Conservation (phyloP, 169 alveolate genomes). For the Plasmodium inui region DNA sequence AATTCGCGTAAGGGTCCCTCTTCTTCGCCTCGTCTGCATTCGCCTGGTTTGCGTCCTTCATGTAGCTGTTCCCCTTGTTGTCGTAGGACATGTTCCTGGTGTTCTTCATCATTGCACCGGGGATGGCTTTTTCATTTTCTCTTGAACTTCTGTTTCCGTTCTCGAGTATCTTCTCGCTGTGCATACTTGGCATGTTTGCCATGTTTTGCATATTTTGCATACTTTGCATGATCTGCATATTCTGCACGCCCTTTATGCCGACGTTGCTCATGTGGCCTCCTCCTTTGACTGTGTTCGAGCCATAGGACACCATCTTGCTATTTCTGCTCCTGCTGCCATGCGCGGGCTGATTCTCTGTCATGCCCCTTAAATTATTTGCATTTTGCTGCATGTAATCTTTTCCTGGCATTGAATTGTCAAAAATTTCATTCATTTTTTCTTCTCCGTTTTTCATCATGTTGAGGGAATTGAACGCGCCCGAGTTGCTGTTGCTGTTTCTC, state of each 20-base stretch:
- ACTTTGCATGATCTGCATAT: not conserved
- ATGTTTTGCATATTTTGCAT: not conserved
- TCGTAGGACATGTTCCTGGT: slow-evolving; percentile 43
- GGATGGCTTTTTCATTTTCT: slow-evolving; percentile 39
- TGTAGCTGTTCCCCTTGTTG: slow-evolving; percentile 28
- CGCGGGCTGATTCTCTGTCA: not conserved
- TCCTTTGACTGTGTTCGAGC: not conserved
- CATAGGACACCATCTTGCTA: not conserved
- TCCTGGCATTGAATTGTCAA: not conserved
- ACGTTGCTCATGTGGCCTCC: slow-evolving; percentile 2
- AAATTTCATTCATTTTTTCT: slow-evolving; percentile 13
- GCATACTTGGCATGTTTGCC: not conserved
- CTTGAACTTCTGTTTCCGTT: not conserved
- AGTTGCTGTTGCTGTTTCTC: slow-evolving; percentile 9
- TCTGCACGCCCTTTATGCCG: not conserved
- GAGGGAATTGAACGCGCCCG: slow-evolving; percentile 8
- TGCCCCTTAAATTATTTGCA: slow-evolving; percentile 14
- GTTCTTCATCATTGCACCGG: slow-evolving; percentile 5
- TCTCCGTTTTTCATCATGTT: slow-evolving; percentile 27
- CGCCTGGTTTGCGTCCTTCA: not conserved
- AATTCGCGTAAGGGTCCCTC: slow-evolving; percentile 11
- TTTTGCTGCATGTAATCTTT: slow-evolving; percentile 11
- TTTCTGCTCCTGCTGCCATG: slow-evolving; percentile 9
- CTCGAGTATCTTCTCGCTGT: not conserved
- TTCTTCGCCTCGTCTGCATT: slow-evolving; percentile 2